Conservation (phyloP, 2,329 filamentous ascomycete genomes). For the Parafenestella ontariensis region DNA sequence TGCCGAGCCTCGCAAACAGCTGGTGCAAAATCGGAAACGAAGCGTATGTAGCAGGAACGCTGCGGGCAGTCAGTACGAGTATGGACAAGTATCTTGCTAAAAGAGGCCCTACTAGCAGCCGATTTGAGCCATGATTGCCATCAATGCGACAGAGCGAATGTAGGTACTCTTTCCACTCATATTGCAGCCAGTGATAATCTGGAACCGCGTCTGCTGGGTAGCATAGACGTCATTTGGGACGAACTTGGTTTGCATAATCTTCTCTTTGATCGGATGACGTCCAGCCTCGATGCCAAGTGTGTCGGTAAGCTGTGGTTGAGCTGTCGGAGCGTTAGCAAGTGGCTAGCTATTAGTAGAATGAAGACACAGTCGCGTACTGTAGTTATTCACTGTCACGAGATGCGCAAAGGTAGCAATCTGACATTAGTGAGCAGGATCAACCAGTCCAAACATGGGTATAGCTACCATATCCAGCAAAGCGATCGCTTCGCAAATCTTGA, state of each 20-base stretch:
- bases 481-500: constrained; percentile 84
- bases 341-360: background rate
- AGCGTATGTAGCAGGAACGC: constrained; percentile 82
- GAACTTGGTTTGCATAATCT: constrained; percentile 71
- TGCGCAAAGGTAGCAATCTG: constrained; percentile 57
- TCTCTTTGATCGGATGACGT: constrained; percentile 81
- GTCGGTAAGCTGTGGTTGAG: constrained; percentile 71
- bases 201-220: constrained; percentile 79
- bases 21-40: constrained; percentile 80
- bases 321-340: constrained; percentile 32
- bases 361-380: constrained; percentile 44
- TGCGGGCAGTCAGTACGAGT: constrained; percentile 16
- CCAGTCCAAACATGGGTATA: background rate
- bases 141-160: constrained; percentile 82
- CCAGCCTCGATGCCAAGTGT: constrained; percentile 76
- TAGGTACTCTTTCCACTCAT: constrained; percentile 98
- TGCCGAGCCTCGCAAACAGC: constrained; percentile 85
- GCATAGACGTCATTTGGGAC: constrained; percentile 92
- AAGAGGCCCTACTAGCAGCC: constrained; percentile 68
- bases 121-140: constrained; percentile 92
- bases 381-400: constrained; percentile 70
- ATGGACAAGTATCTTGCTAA: background rate
- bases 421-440: constrained; percentile 5
- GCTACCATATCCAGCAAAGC: constrained; percentile 84
- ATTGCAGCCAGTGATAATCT: constrained; percentile 94